A percentile compares a stretch with the other conserved stretches of the same genome.
phyloP scores from a whole-genome alignment of 192 early-diverging fungal species.

The Cetraspora pellucida region DNA sequence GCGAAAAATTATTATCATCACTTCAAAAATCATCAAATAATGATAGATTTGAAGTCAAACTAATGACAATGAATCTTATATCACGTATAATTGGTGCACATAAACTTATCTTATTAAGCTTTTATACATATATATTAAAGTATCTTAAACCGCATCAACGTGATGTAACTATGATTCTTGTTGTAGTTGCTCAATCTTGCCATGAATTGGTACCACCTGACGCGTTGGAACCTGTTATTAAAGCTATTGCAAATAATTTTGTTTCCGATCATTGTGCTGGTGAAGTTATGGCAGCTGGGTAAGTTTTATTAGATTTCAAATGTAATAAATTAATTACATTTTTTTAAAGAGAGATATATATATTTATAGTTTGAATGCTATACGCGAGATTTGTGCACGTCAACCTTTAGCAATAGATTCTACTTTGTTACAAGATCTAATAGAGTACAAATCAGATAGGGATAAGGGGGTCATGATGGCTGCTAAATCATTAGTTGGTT shows the following conservation, averaged over 20 bases:
- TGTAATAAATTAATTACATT: not conserved
- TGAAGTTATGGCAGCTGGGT: conserved; percentile 95
- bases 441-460: conserved; percentile 88
- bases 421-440: conserved; percentile 83
- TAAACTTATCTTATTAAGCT: conserved; percentile 86
- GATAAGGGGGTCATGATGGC: conserved; percentile 97
- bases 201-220: conserved; percentile 96
- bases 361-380: conserved; percentile 57
- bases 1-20: conserved; percentile 91
- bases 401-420: conserved; percentile 90
- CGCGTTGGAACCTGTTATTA: conserved; percentile 81
- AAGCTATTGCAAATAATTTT: conserved; percentile 95
- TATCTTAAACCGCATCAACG: conserved; percentile 95
- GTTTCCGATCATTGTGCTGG: conserved; percentile 87
- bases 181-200: conserved; percentile 85
- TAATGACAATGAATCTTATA: conserved; percentile 92
- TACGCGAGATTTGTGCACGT: conserved; percentile 85
- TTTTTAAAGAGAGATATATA: not conserved
- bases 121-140: conserved; percentile 91
- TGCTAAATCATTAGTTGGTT: conserved; percentile 81
- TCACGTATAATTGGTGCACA: conserved; percentile 95
- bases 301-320: conserved; percentile 5
- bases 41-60: conserved; percentile 87
- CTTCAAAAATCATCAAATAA: conserved; percentile 66
- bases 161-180: conserved; percentile 92